Conservation (phyloP, 2,329 filamentous ascomycete genomes). For the Penicillium sp. region DNA sequence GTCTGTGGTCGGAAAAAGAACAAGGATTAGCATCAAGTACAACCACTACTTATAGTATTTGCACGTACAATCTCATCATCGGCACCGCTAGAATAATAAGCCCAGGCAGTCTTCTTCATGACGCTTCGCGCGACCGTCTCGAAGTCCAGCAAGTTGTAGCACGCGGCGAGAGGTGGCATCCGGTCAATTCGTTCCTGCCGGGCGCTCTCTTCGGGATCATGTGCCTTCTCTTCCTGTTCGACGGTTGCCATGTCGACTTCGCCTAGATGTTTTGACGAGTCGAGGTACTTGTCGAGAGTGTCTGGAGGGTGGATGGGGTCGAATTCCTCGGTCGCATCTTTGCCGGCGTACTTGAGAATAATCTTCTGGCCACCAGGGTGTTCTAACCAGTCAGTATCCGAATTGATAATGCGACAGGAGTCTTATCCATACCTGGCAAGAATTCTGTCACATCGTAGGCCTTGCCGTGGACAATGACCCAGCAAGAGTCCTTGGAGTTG, state of each 20-base stretch:
- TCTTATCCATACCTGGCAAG: constrained; percentile 64
- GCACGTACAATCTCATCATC: constrained; percentile 79
- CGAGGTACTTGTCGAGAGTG: constrained; percentile 81
- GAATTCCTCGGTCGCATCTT: constrained; percentile 91
- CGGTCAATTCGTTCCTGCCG: constrained; percentile 73
- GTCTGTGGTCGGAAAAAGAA: constrained; percentile 60
- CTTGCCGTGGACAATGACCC: constrained; percentile 88
- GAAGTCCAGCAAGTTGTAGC: constrained; percentile 95
- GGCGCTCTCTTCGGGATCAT: constrained; percentile 72
- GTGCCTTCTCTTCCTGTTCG: constrained; percentile 66
- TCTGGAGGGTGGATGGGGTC: constrained; percentile 89
- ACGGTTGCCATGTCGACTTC: constrained; percentile 86
- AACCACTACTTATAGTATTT: no score
- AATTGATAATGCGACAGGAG: not conserved
- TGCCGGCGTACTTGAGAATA: constrained; percentile 95
- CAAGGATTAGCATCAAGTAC: constrained; percentile 3
- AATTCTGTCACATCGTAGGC: constrained; percentile 92
- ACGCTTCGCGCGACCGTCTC: constrained; percentile 86
- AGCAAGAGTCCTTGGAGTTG: constrained; percentile 81
- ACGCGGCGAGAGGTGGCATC: constrained; percentile 83
- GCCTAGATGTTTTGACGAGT: constrained; percentile 85
- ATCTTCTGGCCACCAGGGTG: constrained; percentile 90
- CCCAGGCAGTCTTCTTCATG: constrained; percentile 98
- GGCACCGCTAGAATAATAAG: constrained; percentile 93
- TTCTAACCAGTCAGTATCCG: constrained; percentile 54